Evolutionary conservation across 1,284 basidiomycete species (phyloP).

Genomic region (Boletus sp.): DNA sequence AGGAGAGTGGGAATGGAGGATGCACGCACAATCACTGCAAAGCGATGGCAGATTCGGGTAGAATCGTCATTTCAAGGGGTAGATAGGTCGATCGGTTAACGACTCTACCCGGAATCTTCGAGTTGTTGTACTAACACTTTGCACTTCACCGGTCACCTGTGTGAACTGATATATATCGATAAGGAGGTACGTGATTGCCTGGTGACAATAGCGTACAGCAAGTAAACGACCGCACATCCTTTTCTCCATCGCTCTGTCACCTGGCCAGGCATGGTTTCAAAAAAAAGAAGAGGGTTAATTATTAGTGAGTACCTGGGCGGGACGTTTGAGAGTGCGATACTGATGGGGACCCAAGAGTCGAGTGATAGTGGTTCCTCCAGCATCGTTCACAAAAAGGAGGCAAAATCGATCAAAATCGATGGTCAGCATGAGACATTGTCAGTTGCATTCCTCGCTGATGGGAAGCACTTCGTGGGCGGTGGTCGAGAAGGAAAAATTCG

Average conservation of each 20-base stretch:
- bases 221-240: not conserved
- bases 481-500: not conserved
- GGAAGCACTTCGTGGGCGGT: constrained; percentile 2
- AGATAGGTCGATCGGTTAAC: too few relatives aligned
- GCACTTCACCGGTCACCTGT: too few relatives aligned
- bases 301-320: not conserved
- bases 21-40: too few relatives aligned
- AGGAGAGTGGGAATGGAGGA: too few relatives aligned
- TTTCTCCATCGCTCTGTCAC: not conserved
- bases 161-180: too few relatives aligned
- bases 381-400: not conserved
- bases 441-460: not conserved
- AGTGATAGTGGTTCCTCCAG: not conserved
- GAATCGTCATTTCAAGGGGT: too few relatives aligned
- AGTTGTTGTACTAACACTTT: too few relatives aligned
- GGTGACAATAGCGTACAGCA: too few relatives aligned
- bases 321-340: not conserved
- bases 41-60: too few relatives aligned
- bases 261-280: not conserved
- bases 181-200: too few relatives aligned
- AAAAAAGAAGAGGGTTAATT: not conserved
- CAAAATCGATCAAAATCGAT: not conserved
- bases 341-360: not conserved
- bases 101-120: too few relatives aligned
- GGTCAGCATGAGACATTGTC: not conserved